Evolutionary conservation across 2,329 filamentous ascomycete genomes (phyloP), one percentile per base, ranked within the genome.

Genomic region (Microdochium paspali): DNA sequence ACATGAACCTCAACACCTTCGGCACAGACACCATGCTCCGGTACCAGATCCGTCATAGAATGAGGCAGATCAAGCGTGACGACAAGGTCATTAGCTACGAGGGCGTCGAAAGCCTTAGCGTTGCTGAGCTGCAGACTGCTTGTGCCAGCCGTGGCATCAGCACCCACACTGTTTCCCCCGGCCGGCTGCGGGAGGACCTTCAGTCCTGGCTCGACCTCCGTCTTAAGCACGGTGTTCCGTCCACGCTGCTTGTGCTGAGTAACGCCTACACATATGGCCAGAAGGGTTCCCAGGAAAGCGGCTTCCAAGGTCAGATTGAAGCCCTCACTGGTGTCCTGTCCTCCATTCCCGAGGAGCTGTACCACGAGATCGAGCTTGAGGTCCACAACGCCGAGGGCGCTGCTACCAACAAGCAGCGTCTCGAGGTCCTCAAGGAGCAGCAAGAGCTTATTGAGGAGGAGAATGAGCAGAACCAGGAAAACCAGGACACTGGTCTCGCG

Each of bases 351-450:
- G 93, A 98, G 68, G 93, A 98, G 67, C 77, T 98, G 35, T 98
- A 94, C 87, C 93, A 98, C 75, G 93, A 98, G 73, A 96, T 98
- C 53, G 93, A 97, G 69, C 85, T 98, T 26, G 93, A 98, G 71
- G 90, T 98, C 10, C 89, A 96, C 76, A 95, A 85, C 51, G 90
- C 91, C 44, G 93, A 98, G 70, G 93, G 93, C 51, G 91, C 90
- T 10, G 93, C 93, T 23, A 98, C 93, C 55, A 98, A 98, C 80
- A 96, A 94, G 78, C 93, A 97, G 75, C 86, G 93, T 65, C 85
- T 98, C 39, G 93, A 98, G 73, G 93, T 98, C 15, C 79, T 98
- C 63, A 94, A 90, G 78, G 93, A 98, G 73, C 93, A 98, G 73
- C 87, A 98, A 66, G 93, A 96, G 65, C 81, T 98, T 53, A 98